Evolutionary conservation across 495 filamentous ascomycete species (phyloP), one percentile per base, ranked within the genome.

Genomic region (Chaetomium cochliodes): DNA sequence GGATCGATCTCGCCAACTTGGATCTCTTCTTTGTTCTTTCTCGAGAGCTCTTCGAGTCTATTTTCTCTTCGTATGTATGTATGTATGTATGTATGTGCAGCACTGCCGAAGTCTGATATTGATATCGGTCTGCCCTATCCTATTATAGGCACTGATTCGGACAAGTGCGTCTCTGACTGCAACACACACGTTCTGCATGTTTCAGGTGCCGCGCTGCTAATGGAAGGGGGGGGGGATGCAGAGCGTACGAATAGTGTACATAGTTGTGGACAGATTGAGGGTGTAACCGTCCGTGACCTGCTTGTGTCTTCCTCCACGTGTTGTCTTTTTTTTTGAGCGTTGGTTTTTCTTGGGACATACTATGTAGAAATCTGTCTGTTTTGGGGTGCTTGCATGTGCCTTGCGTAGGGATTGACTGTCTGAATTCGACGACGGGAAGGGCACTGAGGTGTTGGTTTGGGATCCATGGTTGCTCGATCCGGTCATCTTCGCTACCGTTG

Each of bases 181-280:
- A 5, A 30, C 26, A 26, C 7, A 18, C 7, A 18, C n/a, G 33
- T 13, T 26, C 46, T 62, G 59, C 59, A 66, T 66, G 64, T 66
- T 53, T 66, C 64, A 62, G 53, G 58, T 58, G 41, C 57, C 6
- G 41, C 26, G 18, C 49, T 18, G 0, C n/a, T n/a, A 30, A 2
- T 30, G 28, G 28, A 6, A 30, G 6, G 28, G 46, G 5, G 18
- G n/a, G 18, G 18, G 20, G 9, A 23, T 22, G 16, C 46, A 50
- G 23, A 6, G n/a, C 12, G 20, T 22, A 50, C 30, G 3, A 8
- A 9, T 1, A 6, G 9, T 11, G 33, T 37, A 37, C 11, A 8
- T 37, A 7, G 33, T 7, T 18, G 8, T 47, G 44, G n/a, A 47
- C 15, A 47, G 44, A 20, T 47, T 18, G 44, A n/a, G n/a, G n/a